A percentile compares a stretch with the other conserved stretches of the same genome.
phyloP scores from a whole-genome alignment of 192 early-diverging fungal genomes.

The Podila epigama region DNA sequence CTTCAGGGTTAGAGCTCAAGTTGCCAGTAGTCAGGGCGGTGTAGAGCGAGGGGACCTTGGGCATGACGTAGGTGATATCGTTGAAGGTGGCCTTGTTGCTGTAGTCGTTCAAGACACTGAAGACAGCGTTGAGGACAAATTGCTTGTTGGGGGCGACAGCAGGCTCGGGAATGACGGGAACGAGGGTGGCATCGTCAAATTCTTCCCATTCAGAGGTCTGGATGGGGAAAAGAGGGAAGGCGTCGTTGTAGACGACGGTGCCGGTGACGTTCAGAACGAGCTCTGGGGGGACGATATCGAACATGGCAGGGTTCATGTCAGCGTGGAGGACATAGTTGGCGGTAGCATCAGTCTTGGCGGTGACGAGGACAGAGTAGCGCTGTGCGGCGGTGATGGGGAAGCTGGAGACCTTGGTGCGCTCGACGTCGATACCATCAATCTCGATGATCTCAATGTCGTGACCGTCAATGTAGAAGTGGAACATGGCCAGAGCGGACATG shows the following conservation, averaged over 20 bases:
- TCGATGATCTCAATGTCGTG: slow-evolving; percentile 84
- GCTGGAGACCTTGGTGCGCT: slow-evolving; percentile 60
- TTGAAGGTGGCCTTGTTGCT: slow-evolving; percentile 87
- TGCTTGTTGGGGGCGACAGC: slow-evolving; percentile 56
- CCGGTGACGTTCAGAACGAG: slow-evolving; percentile 69
- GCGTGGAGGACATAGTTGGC: slow-evolving; percentile 78
- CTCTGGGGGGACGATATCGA: slow-evolving; percentile 66
- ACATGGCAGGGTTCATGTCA: slow-evolving; percentile 80
- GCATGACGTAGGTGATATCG: slow-evolving; percentile 69
- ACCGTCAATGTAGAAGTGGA: slow-evolving; percentile 80
- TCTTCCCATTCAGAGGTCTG: slow-evolving; percentile 51
- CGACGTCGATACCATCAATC: slow-evolving; percentile 75
- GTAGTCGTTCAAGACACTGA: slow-evolving; percentile 73
- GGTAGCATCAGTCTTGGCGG: slow-evolving; percentile 64
- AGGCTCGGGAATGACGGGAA: slow-evolving; percentile 53
- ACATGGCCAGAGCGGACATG: slow-evolving; percentile 79
- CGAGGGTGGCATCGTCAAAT: slow-evolving; percentile 65
- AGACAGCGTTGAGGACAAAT: slow-evolving; percentile 63
- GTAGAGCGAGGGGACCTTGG: slow-evolving; percentile 70
- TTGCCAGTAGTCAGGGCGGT: slow-evolving; percentile 68
- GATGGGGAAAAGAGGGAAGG: slow-evolving; percentile 17
- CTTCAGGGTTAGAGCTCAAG: slow-evolving; percentile 52
- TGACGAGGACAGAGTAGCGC: slow-evolving; percentile 82
- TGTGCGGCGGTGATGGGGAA: slow-evolving; percentile 76
- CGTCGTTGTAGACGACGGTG: slow-evolving; percentile 58